A percentile compares a stretch with the other conserved stretches of the same genome.
Evolutionary conservation across 2,329 filamentous ascomycete genomes (phyloP).

Genomic region (Aspergillus ochraceoroseus): DNA sequence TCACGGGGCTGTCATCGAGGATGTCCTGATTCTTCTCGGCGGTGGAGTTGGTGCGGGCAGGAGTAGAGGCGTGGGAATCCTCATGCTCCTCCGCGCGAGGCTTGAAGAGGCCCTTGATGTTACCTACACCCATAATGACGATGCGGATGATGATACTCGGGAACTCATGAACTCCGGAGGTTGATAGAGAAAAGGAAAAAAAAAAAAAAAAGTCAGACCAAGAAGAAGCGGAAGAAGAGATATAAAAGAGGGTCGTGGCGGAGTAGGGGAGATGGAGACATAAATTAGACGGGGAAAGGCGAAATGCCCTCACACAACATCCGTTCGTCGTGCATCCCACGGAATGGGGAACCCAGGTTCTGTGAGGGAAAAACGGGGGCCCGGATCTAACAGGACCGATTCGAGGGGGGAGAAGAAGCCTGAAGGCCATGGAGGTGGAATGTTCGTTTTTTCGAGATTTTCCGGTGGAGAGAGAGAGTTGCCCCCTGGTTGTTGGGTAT

Average conservation of each 20-base stretch:
- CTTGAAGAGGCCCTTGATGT: slow-evolving; percentile 31
- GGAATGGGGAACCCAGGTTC: slow-evolving; percentile 18
- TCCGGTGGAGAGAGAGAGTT: slow-evolving; percentile 8
- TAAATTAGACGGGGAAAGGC: slow-evolving; percentile 9
- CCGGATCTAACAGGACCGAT: slow-evolving; percentile 28
- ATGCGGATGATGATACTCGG: no score
- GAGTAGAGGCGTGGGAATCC: slow-evolving; percentile 33
- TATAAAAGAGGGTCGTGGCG: no score
- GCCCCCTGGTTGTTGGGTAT: no score
- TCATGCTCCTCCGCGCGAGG: slow-evolving; percentile 29
- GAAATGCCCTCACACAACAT: slow-evolving; percentile 12
- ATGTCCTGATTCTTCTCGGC: slow-evolving; percentile 32
- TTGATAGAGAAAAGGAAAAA: slow-evolving; percentile 1
- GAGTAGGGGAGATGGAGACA: no score
- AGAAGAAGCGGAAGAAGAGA: no score
- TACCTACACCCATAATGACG: slow-evolving; percentile 29
- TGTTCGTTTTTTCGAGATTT: slow-evolving; percentile 12
- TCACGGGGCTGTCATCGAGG: slow-evolving; percentile 42
- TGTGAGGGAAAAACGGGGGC: slow-evolving; percentile 29
- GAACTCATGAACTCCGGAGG: no score
- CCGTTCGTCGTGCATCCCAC: slow-evolving; percentile 17
- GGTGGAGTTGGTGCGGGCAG: slow-evolving; percentile 31
- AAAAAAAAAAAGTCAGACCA: slow-evolving; percentile 6
- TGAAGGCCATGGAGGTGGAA: slow-evolving; percentile 15
- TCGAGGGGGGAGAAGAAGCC: slow-evolving; percentile 14